phyloP scores from a whole-genome alignment of 768 basidiomycete genomes.

The Trametes cubensis region DNA sequence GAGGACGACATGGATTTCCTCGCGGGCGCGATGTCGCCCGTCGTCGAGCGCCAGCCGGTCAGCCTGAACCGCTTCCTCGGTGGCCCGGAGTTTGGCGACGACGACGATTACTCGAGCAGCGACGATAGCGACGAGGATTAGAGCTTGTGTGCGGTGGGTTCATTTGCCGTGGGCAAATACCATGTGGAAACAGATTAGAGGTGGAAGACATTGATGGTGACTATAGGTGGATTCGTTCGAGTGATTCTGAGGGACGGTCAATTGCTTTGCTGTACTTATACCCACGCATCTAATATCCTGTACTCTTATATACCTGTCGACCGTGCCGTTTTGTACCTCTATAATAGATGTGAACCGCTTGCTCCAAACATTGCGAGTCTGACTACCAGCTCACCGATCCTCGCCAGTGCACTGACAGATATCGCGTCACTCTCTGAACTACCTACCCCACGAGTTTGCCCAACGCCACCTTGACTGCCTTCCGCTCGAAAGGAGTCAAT shows the following conservation, averaged over 20 bases:
- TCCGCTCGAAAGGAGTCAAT: slow-evolving; percentile 4
- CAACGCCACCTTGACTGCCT: neutral
- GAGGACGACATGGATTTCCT: slow-evolving; percentile 27
- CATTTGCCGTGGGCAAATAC: neutral
- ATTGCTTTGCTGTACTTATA: slow-evolving; percentile 7
- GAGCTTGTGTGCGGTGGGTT: neutral
- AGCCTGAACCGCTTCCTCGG: slow-evolving; percentile 15
- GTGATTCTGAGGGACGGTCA: too few species aligned
- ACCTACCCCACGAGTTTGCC: too few species aligned
- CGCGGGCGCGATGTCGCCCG: slow-evolving; percentile 25
- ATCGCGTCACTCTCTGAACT: too few species aligned
- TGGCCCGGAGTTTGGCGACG: slow-evolving; percentile 26
- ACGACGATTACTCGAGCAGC: slow-evolving; percentile 33
- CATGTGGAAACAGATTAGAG: neutral
- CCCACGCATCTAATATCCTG: slow-evolving; percentile 9
- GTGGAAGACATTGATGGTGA: neutral
- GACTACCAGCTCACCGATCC: too few species aligned
- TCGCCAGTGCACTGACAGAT: too few species aligned
- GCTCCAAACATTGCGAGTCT: too few species aligned
- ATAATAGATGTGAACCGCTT: neutral
- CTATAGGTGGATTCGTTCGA: neutral
- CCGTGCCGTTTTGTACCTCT: neutral
- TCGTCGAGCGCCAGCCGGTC: slow-evolving; percentile 20
- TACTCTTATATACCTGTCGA: slow-evolving; percentile 7
- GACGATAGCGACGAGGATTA: slow-evolving; percentile 36